Base-by-base conservation (phyloP, 2,329 filamentous ascomycete species). In the Fusarium humuli region DNA sequence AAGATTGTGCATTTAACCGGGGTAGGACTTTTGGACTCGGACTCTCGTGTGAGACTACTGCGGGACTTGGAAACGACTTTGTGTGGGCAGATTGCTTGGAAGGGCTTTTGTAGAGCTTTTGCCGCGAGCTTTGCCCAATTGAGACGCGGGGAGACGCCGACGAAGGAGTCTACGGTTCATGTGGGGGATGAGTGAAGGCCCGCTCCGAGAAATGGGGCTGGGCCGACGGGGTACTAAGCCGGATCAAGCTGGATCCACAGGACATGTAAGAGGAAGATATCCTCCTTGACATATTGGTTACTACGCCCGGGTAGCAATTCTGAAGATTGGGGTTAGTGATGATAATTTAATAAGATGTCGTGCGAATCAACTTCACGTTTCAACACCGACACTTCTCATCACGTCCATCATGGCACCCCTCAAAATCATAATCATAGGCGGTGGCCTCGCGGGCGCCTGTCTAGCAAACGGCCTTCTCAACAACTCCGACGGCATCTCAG, bases 231-330 rank as follows among this genome's bases (percentile, higher is more conserved):
- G 34, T n/a, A 37, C 34, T n/a, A 37, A 2, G 6, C 34, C 18
- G 1, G 18, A n/a, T 37, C 3, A 3, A 6, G 9, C 11, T 4
- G 6, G 4, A 4, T 6, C 6, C 18, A 6, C 9, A 0, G 9
- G 16, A 11, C 10, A 1, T 37, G 34, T n/a, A 37, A 37, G 34
- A 3, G 5, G 10, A 16, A 10, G 0, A 30, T 2, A n/a, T 37
- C 6, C 5, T 23, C 9, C 5, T 0, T n/a, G 9, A 6, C 16
- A 37, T 5, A 11, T n/a, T 37, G 5, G 3, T 6, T 6, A n/a
- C 34, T n/a, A n/a, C 16, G 1, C 9, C 32, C 0, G 32, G 16
- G 16, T 2, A 18, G 8, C 9, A 16, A 16, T 0, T 18, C 2
- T 18, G 3, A 34, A 34, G 2, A 18, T 8, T 18, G 6, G 32